Conservation (phyloP, 225 moss, liverwort and hornwort genomes). For the Physcomitrium patens region DNA sequence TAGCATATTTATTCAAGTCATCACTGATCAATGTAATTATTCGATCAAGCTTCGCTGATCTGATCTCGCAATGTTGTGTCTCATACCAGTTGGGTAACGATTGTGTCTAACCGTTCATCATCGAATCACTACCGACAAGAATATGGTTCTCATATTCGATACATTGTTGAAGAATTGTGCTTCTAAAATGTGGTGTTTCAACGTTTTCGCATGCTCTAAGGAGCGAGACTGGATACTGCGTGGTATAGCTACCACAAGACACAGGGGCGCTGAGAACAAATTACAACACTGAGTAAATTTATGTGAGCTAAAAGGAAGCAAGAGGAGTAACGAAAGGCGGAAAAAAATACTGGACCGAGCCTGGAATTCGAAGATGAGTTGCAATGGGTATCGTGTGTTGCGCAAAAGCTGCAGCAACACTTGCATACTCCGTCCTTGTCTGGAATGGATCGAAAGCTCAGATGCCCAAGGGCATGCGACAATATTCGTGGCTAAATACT, state of each 20-base stretch:
- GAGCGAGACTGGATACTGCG: constrained; percentile 11
- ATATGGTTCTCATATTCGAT: too few relatives aligned
- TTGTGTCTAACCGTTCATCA: too few relatives aligned
- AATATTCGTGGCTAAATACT: constrained; percentile 12
- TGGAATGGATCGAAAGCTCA: constrained; percentile 49
- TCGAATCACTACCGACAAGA: too few relatives aligned
- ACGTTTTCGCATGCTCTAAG: background rate
- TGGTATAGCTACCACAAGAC: background rate
- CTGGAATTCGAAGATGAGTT: constrained; percentile 36
- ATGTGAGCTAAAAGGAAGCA: constrained; percentile 7
- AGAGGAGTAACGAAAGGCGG: constrained; percentile 10
- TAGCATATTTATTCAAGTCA: background rate
- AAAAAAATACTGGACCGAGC: background rate
- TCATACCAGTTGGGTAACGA: too few relatives aligned
- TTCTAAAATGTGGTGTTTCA: too few relatives aligned
- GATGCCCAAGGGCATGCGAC: constrained; percentile 59
- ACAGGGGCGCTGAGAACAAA: background rate
- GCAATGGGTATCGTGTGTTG: constrained; percentile 59
- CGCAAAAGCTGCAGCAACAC: constrained; percentile 53
- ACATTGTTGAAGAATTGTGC: too few relatives aligned
- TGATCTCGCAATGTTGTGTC: too few relatives aligned
- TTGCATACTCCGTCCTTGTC: constrained; percentile 49
- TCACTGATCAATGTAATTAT: background rate
- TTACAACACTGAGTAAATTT: constrained; percentile 12
- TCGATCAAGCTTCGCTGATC: background rate